Base-by-base conservation (phyloP, 116 monocot genomes). In the Posidonia oceanica region DNA sequence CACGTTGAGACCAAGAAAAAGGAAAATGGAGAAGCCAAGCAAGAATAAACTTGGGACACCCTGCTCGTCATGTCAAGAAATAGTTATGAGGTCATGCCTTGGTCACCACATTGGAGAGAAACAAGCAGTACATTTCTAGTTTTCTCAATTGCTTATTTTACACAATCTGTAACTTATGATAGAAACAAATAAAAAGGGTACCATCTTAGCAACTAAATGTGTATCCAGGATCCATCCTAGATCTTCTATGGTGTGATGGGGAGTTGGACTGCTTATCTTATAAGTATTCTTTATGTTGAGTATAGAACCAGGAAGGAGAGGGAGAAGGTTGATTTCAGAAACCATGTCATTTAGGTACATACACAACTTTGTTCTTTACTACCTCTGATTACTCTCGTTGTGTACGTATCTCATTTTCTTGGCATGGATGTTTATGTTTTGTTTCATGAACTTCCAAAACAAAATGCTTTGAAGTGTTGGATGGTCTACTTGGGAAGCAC, bases 211-310 rank as follows among this genome's bases (percentile, higher is more conserved):
- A 48, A 48, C 48, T 8, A 10, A 7, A 48, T 48, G 2, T 48
- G 12, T 7, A 48, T 48, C 48, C n/a, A n/a, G 95, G 10, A 83
- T 95, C 48, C 59, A 21, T 85, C 91, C 71, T 91, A 95, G 76
- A 76, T 95, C 23, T 83, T 95, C 71, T 95, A 95, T 40, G 94
- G 94, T 0, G 64, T 95, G 67, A 13, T 95, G 79, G 94, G 94
- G 2, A 95, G 95, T 69, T 95, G 95, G 95, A 95, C 95, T 3
- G 91, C 95, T 7, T 95, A 95, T 61, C 82, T 95, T 56, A 95
- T 95, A 48, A 91, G 86, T 59, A 81, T 91, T 38, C 88, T 95
- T 59, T 95, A 95, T 23, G 67, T 95, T 2, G 95, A 95, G 80
- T 95, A 95, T 71, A 82, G 95, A 64, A 95, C 84, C 54, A 83